These are phyloP conservation scores for Globisporangium cystogenes DNA, from an alignment of 352 stramenopile genomes.

Conservation along the genomic window DNA sequence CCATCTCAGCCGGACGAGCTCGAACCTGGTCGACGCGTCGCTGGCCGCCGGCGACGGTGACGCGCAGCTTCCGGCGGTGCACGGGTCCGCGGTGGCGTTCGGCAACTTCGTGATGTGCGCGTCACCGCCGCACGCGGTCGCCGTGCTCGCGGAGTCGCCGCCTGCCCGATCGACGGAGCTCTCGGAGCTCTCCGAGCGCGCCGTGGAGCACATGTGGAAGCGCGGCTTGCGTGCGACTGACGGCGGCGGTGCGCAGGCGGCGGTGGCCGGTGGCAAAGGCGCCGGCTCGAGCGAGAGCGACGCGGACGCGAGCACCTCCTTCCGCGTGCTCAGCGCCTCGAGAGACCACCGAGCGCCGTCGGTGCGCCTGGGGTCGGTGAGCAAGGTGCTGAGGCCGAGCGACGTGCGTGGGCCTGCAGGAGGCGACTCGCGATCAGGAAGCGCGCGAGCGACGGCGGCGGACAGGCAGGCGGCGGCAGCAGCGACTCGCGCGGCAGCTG, in stretches of 20 bases:
- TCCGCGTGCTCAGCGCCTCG: constrained; percentile 24
- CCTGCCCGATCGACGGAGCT: background rate
- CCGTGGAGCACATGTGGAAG: constrained; percentile 48
- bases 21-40: background rate
- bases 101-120: constrained; percentile 27
- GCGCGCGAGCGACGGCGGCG: no score
- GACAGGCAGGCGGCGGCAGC: no score
- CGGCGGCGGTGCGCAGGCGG: background rate
- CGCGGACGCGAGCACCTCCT: constrained; percentile 24
- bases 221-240: constrained; percentile 15
- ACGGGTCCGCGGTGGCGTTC: constrained; percentile 22
- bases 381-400: background rate
- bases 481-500: no score
- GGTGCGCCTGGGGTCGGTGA: constrained; percentile 1
- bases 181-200: background rate
- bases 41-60: background rate
- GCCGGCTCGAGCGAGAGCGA: constrained; percentile 26
- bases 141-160: no score
- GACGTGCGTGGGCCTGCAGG: no score
- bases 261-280: constrained; percentile 6
- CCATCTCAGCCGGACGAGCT: background rate
- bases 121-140: no score
- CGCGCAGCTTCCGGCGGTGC: constrained; percentile 20
- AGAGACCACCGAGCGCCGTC: constrained; percentile 14
- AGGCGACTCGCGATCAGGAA: background rate